These are phyloP conservation scores for Thalassiosira hispida DNA, from an alignment of 352 stramenopile genomes.

Conservation along the genomic window DNA sequence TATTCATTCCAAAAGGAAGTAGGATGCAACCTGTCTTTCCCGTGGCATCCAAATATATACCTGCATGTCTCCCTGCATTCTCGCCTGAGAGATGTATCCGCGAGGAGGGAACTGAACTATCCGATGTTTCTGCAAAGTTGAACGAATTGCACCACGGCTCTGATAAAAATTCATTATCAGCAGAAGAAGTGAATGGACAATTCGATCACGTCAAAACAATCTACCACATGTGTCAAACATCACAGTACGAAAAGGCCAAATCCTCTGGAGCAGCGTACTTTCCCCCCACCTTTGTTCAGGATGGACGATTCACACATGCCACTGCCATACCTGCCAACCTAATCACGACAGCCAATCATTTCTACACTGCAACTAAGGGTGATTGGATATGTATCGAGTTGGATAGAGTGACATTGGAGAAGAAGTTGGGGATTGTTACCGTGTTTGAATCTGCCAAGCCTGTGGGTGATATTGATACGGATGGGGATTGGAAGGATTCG, in stretches of 20 bases:
- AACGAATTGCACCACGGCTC: conserved; percentile 42
- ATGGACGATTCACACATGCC: conserved; percentile 79
- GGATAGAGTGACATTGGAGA: conserved; percentile 47
- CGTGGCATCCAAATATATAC: conserved; percentile 66
- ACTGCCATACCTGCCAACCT: conserved; percentile 63
- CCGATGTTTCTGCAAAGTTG: conserved; percentile 43
- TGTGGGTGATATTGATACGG: conserved; percentile 48
- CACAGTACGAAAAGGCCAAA: conserved; percentile 57
- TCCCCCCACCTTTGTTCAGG: conserved; percentile 72
- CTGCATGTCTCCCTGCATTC: conserved; percentile 80
- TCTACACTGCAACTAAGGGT: conserved; percentile 58
- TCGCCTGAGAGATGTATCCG: conserved; percentile 69
- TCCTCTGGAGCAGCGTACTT: conserved; percentile 62
- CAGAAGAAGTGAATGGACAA: conserved; percentile 24
- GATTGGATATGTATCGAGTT: conserved; percentile 81
- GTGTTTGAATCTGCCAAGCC: conserved; percentile 57
- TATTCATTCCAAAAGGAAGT: conserved; percentile 65
- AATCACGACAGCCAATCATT: conserved; percentile 76
- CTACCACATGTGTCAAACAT: conserved; percentile 80
- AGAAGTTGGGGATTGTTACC: conserved; percentile 68
- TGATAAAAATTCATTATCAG: neutral
- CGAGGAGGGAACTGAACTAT: conserved; percentile 56
- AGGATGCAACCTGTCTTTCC: conserved; percentile 76
- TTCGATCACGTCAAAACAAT: conserved; percentile 52
- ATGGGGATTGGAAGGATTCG: conserved; percentile 48